These are phyloP conservation scores for Leonotis leonurus DNA, from an alignment of 257 asterid species.

Conservation along the genomic window DNA sequence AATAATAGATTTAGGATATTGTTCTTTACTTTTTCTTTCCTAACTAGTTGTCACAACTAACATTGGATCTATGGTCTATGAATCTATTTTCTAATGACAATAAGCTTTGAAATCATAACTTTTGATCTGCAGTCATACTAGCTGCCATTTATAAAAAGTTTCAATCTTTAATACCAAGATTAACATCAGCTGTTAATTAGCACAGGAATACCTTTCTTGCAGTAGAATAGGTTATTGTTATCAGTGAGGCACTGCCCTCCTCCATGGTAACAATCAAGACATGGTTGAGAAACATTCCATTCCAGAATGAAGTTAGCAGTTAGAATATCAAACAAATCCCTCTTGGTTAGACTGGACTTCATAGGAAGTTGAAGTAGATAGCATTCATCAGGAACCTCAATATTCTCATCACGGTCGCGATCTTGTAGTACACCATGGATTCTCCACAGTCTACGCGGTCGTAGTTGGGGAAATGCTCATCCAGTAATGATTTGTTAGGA, in stretches of 20 bases:
- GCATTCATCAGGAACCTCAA: not conserved
- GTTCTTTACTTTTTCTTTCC: too few relatives aligned
- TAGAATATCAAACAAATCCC: not conserved
- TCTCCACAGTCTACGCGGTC: not conserved
- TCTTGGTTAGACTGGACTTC: not conserved
- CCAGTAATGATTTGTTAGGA: not conserved
- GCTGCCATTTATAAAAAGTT: too few relatives aligned
- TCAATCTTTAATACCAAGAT: too few relatives aligned
- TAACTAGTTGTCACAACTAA: too few relatives aligned
- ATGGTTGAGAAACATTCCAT: slow-evolving; percentile 29
- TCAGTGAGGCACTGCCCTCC: slow-evolving; percentile 35
- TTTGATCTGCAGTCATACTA: too few relatives aligned
- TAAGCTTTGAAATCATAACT: too few relatives aligned
- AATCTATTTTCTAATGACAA: too few relatives aligned
- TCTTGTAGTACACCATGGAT: too few relatives aligned
- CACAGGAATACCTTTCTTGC: slow-evolving; percentile 23
- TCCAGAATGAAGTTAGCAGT: slow-evolving; percentile 16
- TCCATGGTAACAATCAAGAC: slow-evolving; percentile 17
- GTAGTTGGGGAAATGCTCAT: not conserved
- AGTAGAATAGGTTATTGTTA: not conserved
- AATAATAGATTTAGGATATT: too few relatives aligned
- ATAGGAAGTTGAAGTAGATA: slow-evolving; percentile 17
- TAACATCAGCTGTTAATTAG: too few relatives aligned
- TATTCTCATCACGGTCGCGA: too few relatives aligned
- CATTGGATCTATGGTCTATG: too few relatives aligned